Evolutionary conservation across 116 monocot genomes (phyloP).

Genomic region (Cymodocea nodosa): DNA sequence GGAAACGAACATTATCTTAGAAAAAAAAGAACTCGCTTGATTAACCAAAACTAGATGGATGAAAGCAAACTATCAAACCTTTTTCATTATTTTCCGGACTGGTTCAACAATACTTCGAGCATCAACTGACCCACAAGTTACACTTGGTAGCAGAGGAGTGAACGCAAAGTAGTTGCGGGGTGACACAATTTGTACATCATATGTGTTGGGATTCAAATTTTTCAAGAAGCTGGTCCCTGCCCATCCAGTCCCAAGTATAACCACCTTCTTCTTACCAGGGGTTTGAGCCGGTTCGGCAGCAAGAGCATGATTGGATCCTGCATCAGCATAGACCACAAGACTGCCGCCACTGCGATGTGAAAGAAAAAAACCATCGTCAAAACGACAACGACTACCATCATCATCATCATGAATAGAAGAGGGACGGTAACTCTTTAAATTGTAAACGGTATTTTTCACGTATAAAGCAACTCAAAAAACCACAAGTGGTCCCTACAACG

Average conservation of each 20-base stretch:
- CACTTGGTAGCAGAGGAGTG: slow-evolving; percentile 87
- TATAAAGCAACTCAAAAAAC: no score
- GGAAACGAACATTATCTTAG: background rate
- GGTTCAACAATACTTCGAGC: slow-evolving; percentile 93
- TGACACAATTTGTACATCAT: slow-evolving; percentile 73
- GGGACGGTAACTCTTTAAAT: no score
- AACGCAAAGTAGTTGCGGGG: slow-evolving; percentile 95
- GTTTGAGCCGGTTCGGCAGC: background rate
- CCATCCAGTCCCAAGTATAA: slow-evolving; percentile 95
- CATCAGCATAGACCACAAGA: slow-evolving; percentile 80
- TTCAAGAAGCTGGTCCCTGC: slow-evolving; percentile 82
- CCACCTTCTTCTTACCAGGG: slow-evolving; percentile 65
- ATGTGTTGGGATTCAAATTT: slow-evolving; percentile 56
- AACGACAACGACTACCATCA: background rate
- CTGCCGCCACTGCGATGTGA: slow-evolving; percentile 49
- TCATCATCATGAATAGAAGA: background rate
- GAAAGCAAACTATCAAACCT: slow-evolving; percentile 20
- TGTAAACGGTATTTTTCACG: no score
- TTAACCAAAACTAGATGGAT: background rate
- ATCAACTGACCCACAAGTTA: slow-evolving; percentile 93
- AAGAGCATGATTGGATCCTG: slow-evolving; percentile 21
- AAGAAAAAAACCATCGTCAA: background rate
- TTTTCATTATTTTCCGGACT: slow-evolving; percentile 54
- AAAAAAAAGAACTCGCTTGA: background rate
- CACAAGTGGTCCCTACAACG: no score